Evolutionary conservation across 2,329 filamentous ascomycete genomes (phyloP).

Genomic region (Sporothrix pseudoabietina): DNA sequence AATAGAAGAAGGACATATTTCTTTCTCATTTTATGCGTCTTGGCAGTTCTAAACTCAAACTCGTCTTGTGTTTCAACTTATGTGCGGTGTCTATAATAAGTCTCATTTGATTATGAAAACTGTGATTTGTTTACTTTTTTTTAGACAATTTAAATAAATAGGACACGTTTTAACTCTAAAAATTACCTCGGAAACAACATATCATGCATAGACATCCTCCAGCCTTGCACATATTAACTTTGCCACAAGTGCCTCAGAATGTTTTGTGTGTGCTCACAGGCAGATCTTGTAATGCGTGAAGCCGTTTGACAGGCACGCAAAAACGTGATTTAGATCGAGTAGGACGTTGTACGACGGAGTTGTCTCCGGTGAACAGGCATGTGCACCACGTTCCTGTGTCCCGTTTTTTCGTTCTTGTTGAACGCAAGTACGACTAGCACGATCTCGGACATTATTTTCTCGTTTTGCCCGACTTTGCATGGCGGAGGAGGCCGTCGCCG

Average conservation of each 20-base stretch:
- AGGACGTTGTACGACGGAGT: constrained; percentile 5
- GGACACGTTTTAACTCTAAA: no score
- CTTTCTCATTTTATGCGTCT: not conserved
- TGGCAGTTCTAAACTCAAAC: not conserved
- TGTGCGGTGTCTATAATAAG: not conserved
- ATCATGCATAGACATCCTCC: not conserved
- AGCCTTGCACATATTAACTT: not conserved
- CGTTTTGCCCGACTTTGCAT: not conserved
- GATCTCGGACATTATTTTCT: not conserved
- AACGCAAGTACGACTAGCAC: not conserved
- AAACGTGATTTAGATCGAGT: constrained; percentile 2
- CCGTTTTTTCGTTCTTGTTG: not conserved
- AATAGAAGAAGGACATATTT: not conserved
- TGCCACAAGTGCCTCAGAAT: not conserved
- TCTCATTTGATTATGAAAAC: no score
- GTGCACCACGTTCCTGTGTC: not conserved
- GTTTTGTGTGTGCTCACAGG: not conserved
- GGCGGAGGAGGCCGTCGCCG: not conserved
- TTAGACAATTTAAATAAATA: no score
- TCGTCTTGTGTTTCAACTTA: not conserved
- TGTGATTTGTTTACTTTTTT: no score
- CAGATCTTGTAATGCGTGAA: constrained; percentile 14
- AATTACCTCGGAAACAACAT: not conserved
- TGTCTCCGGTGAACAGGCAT: not conserved
- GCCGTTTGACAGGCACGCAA: not conserved